Evolutionary conservation across 192 early-diverging fungal genomes (phyloP).

Genomic region (Funneliformis mosseae): DNA sequence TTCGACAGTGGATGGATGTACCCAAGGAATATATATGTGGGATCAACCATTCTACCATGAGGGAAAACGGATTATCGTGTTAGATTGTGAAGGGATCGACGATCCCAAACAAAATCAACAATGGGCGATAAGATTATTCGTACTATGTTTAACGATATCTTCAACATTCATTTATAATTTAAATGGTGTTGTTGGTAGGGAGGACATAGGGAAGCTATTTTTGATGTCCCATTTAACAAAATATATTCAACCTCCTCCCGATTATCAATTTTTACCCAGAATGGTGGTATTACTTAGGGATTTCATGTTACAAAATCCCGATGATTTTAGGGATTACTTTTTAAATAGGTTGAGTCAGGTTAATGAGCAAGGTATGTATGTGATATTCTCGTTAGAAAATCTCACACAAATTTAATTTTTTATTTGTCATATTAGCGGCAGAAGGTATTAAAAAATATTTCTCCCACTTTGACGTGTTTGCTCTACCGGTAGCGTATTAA

Average conservation of each 20-base stretch:
- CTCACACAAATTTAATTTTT: neutral
- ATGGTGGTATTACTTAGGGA: slow-evolving; percentile 24
- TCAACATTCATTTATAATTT: slow-evolving; percentile 32
- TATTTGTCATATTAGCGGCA: neutral
- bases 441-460: slow-evolving; percentile 24
- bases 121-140: slow-evolving; percentile 27
- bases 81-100: slow-evolving; percentile 29
- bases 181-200: slow-evolving; percentile 23
- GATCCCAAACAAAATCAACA: slow-evolving; percentile 25
- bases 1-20: slow-evolving; percentile 17
- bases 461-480: slow-evolving; percentile 3
- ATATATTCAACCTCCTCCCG: slow-evolving; percentile 16
- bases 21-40: slow-evolving; percentile 32
- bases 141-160: slow-evolving; percentile 26
- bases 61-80: slow-evolving; percentile 8
- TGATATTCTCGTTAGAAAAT: neutral
- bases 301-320: slow-evolving; percentile 3
- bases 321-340: slow-evolving; percentile 18
- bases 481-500: neutral
- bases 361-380: slow-evolving; percentile 8
- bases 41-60: slow-evolving; percentile 14
- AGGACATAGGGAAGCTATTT: slow-evolving; percentile 26
- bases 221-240: slow-evolving; percentile 25
- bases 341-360: neutral
- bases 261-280: slow-evolving; percentile 21